Percentiles rank a stretch among this genome's conserved stretches.
These are phyloP conservation scores for Oryza coarctata DNA, from an alignment of 176 grass and related monocot genomes.

Conservation along the genomic window DNA sequence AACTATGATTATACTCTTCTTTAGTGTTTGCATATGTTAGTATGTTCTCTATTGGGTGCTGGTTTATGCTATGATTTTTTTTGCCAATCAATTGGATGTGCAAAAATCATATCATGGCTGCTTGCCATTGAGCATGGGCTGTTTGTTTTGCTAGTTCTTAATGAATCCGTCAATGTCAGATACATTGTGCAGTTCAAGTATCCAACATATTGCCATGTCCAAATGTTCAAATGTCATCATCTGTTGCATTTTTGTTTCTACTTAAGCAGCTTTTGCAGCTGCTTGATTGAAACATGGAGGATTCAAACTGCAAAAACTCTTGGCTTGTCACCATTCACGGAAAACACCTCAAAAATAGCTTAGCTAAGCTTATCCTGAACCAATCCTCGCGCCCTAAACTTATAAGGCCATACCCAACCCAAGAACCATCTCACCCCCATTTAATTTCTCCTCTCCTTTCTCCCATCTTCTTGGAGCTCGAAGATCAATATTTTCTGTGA, in stretches of 20 bases:
- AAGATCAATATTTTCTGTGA: neutral
- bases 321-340: neutral
- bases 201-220: neutral
- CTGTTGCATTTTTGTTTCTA: neutral
- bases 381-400: neutral
- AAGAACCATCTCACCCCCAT: neutral
- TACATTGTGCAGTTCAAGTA: neutral
- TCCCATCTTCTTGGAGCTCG: neutral
- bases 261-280: neutral
- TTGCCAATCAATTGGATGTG: neutral
- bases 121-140: neutral
- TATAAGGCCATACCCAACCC: neutral
- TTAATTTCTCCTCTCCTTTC: conserved; percentile 10
- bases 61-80: neutral
- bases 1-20: neutral
- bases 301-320: neutral
- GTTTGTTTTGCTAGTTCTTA: neutral
- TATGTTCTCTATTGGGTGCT: neutral
- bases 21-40: neutral
- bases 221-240: neutral
- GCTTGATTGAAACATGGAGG: neutral
- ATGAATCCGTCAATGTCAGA: neutral
- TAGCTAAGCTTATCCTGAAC: neutral
- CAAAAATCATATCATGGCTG: neutral
- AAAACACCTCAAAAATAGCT: neutral